Base-by-base conservation (phyloP, 2,329 filamentous ascomycete genomes). In the Samsoniella hepiali region DNA sequence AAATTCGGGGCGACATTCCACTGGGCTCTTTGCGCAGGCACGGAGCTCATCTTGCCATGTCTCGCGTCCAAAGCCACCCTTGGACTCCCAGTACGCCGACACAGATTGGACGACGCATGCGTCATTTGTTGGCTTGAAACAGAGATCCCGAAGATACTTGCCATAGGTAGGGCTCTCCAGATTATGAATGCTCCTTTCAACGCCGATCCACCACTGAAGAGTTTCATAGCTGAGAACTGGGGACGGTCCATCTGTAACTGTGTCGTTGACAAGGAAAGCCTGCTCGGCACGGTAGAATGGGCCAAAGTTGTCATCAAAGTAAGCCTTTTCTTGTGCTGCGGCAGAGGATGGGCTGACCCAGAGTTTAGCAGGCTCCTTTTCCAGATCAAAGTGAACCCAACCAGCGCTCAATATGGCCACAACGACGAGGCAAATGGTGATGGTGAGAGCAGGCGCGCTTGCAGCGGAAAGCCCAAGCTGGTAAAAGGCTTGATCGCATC, bases 271-370 rank as follows among this genome's bases (percentile, higher is more conserved):
- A 15, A 99, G 76, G 74, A 99, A 99, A 0, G 88, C 86, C 76
- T 99, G 95, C 74, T 99, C 91, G 0, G 93, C 90, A 47, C 95
- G 90, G 77, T 95, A 99, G 72, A 99, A 99, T 0, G 94, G 93
- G 0, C 95, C 96, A 73, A 99, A 99, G 69, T 92, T 93, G 42
- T 85, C 75, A 73, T 99, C 96, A 68, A 98, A 99, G 73, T 96
- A 99, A 1, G 84, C 84, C 78, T 99, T 99, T 74, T 99, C 94
- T 72, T 92, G 85, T 0, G 95, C 95, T 27, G 96, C 94, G 56
- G 88, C 86, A 4, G 95, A 98, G 9, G 90, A 90, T 8, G 95
- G 95, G 70, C 94, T 93, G n/a, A 99, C 95, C 95, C 95, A 99
- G 9, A 99, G 80, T 55, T 91, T 88, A 11, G 96, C 95, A 6